Base-by-base conservation (phyloP, 1,284 basidiomycete genomes). In the Rhizoctonia solani region DNA sequence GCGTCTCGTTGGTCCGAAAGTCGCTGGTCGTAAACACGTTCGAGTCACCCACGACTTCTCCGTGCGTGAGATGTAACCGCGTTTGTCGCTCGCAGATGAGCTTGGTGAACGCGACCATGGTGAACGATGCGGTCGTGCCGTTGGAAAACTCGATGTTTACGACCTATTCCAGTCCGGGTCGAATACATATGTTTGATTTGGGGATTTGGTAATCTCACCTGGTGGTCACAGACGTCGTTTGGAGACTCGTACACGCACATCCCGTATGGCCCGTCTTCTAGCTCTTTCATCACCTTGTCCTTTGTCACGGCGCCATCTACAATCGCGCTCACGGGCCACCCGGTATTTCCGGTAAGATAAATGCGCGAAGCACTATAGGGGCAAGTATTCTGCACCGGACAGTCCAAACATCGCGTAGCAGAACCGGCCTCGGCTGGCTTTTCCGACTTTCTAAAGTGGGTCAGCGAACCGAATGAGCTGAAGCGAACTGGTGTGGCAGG, bases 1-100 rank as follows among this genome's bases (percentile, higher is more conserved):
- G 42, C 11, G 30, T 30, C 27, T 30, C 52, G 9, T 49, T 49
- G 29, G 85, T 86, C 54, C 85, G 81, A 77, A 93, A 94, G 77
- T 93, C 86, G 32, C 85, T 88, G n/a, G 90, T 85, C 21, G 85
- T 88, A 74, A 90, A 92, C 1, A 79, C 81, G 19, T 71, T 77
- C 90, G 92, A 92, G 76, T 94, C 84, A 19, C 92, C 92, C 21
- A 93, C 80, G 68, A 94, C 86, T 77, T 94, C 92, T 14, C 91
- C 91, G 69, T 89, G 82, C 1, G 87, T 87, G 72, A 92, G 92
- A 75, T 93, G 90, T 73, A 93, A 79, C 25, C 89, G 83, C 1
- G 88, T 88, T 74, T 89, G 85, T 29, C 91, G 87, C 29, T 87
- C 81, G 75, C 91, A 92, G 61, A 92, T 83, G 46, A 84, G 78